Percentiles rank a stretch among this genome's conserved stretches.
phyloP scores from a whole-genome alignment of 257 asterid genomes.

The Orobanche coerulescens region DNA sequence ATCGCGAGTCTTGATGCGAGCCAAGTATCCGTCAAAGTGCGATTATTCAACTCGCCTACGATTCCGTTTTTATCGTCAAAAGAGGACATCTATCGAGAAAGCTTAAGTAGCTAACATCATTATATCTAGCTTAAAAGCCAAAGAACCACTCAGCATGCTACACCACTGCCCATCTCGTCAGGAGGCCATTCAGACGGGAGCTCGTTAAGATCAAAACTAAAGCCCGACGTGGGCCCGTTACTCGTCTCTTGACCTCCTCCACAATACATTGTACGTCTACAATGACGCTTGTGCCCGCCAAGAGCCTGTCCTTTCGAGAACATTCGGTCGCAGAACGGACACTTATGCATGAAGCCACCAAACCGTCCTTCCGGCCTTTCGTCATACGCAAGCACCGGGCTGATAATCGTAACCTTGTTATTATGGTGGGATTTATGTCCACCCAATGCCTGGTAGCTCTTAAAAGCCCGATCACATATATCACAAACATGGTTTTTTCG shows the following conservation, averaged over 20 bases:
- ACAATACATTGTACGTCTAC: neutral
- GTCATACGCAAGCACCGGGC: neutral
- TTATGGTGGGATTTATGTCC: slow-evolving; percentile 37
- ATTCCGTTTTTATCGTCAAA: too few species aligned
- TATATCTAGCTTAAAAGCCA: too few species aligned
- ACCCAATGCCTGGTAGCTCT: slow-evolving; percentile 33
- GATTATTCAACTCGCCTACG: too few species aligned
- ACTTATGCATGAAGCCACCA: slow-evolving; percentile 3
- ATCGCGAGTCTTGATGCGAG: too few species aligned
- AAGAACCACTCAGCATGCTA: too few species aligned
- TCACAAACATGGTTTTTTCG: slow-evolving; percentile 12
- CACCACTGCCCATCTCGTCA: neutral
- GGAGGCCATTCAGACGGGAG: slow-evolving; percentile 22
- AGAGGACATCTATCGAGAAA: too few species aligned
- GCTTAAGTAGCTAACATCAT: too few species aligned
- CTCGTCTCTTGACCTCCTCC: neutral
- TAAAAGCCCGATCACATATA: slow-evolving; percentile 23
- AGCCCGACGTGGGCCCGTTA: neutral
- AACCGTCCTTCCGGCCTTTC: neutral
- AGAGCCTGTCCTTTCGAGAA: slow-evolving; percentile 37
- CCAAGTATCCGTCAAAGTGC: too few species aligned
- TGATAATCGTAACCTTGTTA: neutral
- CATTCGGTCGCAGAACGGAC: slow-evolving; percentile 22
- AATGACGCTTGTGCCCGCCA: slow-evolving; percentile 40
- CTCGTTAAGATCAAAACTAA: slow-evolving; percentile 28